A percentile compares a stretch with the other conserved stretches of the same genome.
Evolutionary conservation across 768 basidiomycete species (phyloP).

Genomic region (Chiua virens): DNA sequence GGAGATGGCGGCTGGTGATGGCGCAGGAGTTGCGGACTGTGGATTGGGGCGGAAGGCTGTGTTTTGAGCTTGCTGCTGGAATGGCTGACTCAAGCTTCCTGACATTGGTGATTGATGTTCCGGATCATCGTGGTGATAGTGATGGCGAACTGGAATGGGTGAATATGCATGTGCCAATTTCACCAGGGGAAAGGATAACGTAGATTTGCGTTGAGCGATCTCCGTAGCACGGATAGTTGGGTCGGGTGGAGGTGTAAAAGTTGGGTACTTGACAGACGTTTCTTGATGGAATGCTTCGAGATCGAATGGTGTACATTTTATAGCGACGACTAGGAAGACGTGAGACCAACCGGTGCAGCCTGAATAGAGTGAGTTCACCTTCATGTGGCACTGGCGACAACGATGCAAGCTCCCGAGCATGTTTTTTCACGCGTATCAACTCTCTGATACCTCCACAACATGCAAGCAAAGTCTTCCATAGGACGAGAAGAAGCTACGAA

Average conservation of each 20-base stretch:
- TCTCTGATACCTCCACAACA: conserved; percentile 94
- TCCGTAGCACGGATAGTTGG: conserved; percentile 35
- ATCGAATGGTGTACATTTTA: conserved; percentile 91
- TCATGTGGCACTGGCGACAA: conserved; percentile 56
- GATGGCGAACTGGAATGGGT: conserved; percentile 91
- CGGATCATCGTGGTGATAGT: conserved; percentile 85
- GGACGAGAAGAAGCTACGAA: conserved; percentile 77
- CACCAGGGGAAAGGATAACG: conserved; percentile 42
- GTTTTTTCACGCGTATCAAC: conserved; percentile 74
- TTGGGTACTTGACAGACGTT: conserved; percentile 93
- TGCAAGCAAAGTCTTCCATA: conserved; percentile 92
- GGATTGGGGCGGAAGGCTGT: conserved; percentile 39
- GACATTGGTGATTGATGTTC: conserved; percentile 49
- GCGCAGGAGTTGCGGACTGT: conserved; percentile 87
- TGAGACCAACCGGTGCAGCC: conserved; percentile 4
- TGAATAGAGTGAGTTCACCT: conserved; percentile 30
- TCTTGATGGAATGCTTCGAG: conserved; percentile 88
- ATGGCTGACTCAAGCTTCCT: conserved; percentile 34
- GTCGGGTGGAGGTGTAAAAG: conserved; percentile 68
- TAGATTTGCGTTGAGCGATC: conserved; percentile 27
- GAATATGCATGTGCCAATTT: conserved; percentile 89
- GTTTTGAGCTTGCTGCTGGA: conserved; percentile 34
- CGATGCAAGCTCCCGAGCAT: conserved; percentile 83
- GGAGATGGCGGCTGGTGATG: conserved; percentile 80
- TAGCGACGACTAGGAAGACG: conserved; percentile 47